Evolutionary conservation across 2,329 filamentous ascomycete genomes (phyloP), one percentile per base, ranked within the genome.

Genomic region (Sporothrix pseudoabietina): DNA sequence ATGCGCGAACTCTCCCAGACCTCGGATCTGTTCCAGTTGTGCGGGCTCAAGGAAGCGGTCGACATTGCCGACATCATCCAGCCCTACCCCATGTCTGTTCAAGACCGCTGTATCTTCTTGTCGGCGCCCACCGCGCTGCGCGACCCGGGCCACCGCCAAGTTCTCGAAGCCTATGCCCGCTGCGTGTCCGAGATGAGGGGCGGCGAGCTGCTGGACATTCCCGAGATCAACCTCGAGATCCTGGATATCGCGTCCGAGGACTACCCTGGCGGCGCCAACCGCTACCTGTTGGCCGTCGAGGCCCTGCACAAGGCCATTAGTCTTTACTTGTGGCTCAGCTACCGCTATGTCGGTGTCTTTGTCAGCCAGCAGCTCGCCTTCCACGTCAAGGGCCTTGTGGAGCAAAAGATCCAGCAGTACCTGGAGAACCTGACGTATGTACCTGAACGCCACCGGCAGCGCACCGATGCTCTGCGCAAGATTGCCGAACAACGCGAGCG

Each of bases 281-380:
- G 84, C 0, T 93, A 94, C 76, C 85, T 99, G 12, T 83, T 84
- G 72, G 82, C 85, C 9, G 84, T 98, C 26, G 96, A 99, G 80
- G 81, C 84, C 3, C 85, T 99, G 19, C 96, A 99, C 83, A 92
- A 93, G 78, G 86, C 89, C 39, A 84, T 99, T 52, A 93, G 95
- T 61, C 84, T 94, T 65, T 99, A 98, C 79, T 86, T 97, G 1
- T 99, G 96, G 96, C 85, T 99, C 19, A 95, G 92, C 77, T 98
- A 95, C 81, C 91, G 95, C 7, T 97, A 95, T 80, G 86, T 89
- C 3, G 92, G 93, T 68, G 86, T 97, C 69, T 97, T 98, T 80
- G 87, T 84, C 6, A 92, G 91, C 76, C 89, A 95, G 77, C 84
- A 85, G 0, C 85, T 97, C 59, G 94, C 93, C 0, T 91, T 92